These are phyloP conservation scores for Jaltomata sinuosa DNA, from an alignment of 257 asterid species.

Conservation along the genomic window DNA sequence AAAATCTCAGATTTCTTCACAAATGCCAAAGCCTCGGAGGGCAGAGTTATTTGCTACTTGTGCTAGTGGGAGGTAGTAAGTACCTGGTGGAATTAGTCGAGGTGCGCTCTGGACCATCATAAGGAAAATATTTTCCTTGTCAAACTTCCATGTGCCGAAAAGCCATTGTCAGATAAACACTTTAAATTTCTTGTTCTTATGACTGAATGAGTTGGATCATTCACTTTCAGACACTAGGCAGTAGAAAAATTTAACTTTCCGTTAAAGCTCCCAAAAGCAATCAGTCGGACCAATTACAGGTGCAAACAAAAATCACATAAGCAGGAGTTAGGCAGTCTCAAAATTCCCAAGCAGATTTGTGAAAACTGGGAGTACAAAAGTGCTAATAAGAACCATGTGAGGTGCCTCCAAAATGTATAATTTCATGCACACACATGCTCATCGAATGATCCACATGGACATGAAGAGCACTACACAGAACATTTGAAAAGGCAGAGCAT, in stretches of 20 bases:
- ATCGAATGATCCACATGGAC: background rate
- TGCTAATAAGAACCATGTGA: background rate
- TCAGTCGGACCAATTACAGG: background rate
- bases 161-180: background rate
- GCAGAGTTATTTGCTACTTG: background rate
- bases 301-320: background rate
- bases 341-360: background rate
- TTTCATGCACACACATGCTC: background rate
- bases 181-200: background rate
- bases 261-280: background rate
- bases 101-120: background rate
- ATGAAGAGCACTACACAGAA: background rate
- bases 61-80: background rate
- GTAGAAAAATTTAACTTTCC: background rate
- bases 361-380: background rate
- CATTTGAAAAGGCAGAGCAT: background rate
- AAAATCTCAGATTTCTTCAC: background rate
- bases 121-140: background rate
- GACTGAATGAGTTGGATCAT: background rate
- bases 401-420: background rate
- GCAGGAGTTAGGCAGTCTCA: background rate
- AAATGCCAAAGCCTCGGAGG: background rate
- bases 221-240: background rate
- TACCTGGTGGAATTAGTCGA: background rate
- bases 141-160: background rate